phyloP scores from a whole-genome alignment of 2,329 filamentous ascomycete genomes.

The Fusarium chaquense region DNA sequence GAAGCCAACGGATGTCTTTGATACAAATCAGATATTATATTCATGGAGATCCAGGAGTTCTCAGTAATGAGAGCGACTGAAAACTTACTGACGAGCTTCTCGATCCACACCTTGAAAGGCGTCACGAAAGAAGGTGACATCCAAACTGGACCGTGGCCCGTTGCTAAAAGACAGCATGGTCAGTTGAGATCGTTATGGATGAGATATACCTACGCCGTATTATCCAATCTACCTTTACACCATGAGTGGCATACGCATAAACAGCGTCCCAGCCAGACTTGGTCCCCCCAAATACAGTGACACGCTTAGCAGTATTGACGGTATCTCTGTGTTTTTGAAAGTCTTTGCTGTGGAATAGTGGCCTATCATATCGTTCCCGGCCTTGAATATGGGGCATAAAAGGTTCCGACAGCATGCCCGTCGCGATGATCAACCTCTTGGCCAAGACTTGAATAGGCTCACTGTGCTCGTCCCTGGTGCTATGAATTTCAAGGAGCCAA shows the following conservation, averaged over 20 bases:
- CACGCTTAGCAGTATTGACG: constrained; percentile 49
- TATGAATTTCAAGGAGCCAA: constrained; percentile 17
- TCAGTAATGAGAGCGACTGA: fast-evolving
- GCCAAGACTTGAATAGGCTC: not conserved
- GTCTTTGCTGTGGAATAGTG: constrained; percentile 59
- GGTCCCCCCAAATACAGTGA: constrained; percentile 64
- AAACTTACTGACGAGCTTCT: not conserved
- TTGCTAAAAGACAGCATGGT: not conserved
- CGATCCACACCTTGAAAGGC: not conserved
- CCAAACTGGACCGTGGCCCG: constrained; percentile 10
- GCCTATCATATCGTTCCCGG: constrained; percentile 51
- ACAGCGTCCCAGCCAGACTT: constrained; percentile 70
- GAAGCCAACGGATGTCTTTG: not conserved
- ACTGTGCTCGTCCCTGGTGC: not conserved
- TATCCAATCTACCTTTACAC: constrained; percentile 39
- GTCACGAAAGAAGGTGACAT: not conserved
- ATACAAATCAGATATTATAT: not conserved
- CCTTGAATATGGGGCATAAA: constrained; percentile 56
- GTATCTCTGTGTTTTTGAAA: constrained; percentile 50
- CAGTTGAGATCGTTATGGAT: not conserved
- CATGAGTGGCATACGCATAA: constrained; percentile 59
- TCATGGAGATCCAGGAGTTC: fast-evolving
- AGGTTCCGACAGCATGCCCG: constrained; percentile 59
- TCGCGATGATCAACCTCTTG: constrained; percentile 60
- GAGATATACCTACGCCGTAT: not conserved